Evolutionary conservation across 495 filamentous ascomycete species (phyloP).

Genomic region (Penicillium daleae): DNA sequence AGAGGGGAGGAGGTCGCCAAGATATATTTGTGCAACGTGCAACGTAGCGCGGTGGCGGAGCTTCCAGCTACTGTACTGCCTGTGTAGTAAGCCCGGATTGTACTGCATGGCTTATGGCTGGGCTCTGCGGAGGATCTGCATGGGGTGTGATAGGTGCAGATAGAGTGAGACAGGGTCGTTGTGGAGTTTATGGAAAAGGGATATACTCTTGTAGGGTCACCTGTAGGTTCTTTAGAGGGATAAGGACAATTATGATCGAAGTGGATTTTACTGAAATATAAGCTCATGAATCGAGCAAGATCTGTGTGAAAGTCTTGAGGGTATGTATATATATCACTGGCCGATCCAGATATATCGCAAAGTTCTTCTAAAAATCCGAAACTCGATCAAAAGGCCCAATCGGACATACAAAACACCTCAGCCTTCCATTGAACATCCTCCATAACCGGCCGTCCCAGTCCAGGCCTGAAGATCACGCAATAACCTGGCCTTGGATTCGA

Average conservation of each 20-base stretch:
- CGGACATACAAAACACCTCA: too few species aligned
- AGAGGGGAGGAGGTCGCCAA: not conserved
- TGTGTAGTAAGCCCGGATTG: not conserved
- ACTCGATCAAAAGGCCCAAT: too few species aligned
- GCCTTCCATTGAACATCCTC: not conserved
- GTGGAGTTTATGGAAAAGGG: not conserved
- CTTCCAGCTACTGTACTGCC: not conserved
- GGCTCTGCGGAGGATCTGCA: slow-evolving; percentile 11
- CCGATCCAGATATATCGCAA: too few species aligned
- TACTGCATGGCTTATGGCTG: slow-evolving; percentile 1
- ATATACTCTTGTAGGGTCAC: too few species aligned
- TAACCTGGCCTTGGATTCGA: not conserved
- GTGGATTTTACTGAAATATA: too few species aligned
- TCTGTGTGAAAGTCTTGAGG: too few species aligned
- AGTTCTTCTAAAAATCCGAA: too few species aligned
- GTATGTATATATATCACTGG: too few species aligned
- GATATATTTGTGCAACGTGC: not conserved
- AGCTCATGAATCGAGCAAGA: too few species aligned
- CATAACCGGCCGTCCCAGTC: not conserved
- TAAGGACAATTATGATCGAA: too few species aligned
- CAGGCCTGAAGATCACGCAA: not conserved
- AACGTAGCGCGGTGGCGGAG: slow-evolving; percentile 6
- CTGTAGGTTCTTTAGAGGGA: too few species aligned
- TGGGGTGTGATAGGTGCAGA: slow-evolving; percentile 5
- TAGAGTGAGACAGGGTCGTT: not conserved